A percentile compares a stretch with the other conserved stretches of the same genome.
Conservation (phyloP, 768 basidiomycete species). For the Amanita inopinata region DNA sequence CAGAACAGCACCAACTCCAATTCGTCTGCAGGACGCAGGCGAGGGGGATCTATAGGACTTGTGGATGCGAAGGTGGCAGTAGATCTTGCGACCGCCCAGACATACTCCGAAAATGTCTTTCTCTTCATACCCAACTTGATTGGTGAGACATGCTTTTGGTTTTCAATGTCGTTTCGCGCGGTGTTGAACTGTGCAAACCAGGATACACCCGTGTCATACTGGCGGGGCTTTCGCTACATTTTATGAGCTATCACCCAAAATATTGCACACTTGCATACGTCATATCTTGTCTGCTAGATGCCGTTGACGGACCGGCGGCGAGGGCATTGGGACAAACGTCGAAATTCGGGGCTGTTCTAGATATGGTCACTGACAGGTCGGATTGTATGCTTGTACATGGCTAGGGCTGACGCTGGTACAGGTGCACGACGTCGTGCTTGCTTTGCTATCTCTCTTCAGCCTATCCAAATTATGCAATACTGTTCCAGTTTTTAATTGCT, state of each 20-base stretch:
- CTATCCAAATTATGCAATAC: constrained; percentile 75
- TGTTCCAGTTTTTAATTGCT: constrained; percentile 93
- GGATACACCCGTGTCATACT: constrained; percentile 88
- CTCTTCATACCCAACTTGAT: constrained; percentile 96
- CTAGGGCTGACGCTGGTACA: constrained; percentile 21
- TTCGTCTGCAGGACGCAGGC: constrained; percentile 28
- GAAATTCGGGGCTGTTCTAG: constrained; percentile 94
- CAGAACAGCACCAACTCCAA: constrained; percentile 21
- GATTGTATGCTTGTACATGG: constrained; percentile 16
- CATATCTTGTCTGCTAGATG: constrained; percentile 88
- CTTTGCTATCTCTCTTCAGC: constrained; percentile 88
- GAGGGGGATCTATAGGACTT: constrained; percentile 51
- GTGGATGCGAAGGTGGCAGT: constrained; percentile 82
- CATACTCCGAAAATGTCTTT: constrained; percentile 92
- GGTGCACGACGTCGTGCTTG: constrained; percentile 93
- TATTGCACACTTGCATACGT: constrained; percentile 85
- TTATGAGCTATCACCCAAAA: constrained; percentile 93
- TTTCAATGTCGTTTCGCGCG: constrained; percentile 10
- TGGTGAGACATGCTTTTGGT: constrained; percentile 47
- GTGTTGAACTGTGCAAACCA: constrained; percentile 20
- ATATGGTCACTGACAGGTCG: constrained; percentile 98
- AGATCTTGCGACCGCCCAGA: constrained; percentile 77
- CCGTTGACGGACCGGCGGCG: constrained; percentile 90
- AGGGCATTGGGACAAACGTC: constrained; percentile 82
- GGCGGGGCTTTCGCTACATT: constrained; percentile 80